Evolutionary conservation across 2,329 filamentous ascomycete species (phyloP).

Genomic region (Pseudogymnoascus sp.): DNA sequence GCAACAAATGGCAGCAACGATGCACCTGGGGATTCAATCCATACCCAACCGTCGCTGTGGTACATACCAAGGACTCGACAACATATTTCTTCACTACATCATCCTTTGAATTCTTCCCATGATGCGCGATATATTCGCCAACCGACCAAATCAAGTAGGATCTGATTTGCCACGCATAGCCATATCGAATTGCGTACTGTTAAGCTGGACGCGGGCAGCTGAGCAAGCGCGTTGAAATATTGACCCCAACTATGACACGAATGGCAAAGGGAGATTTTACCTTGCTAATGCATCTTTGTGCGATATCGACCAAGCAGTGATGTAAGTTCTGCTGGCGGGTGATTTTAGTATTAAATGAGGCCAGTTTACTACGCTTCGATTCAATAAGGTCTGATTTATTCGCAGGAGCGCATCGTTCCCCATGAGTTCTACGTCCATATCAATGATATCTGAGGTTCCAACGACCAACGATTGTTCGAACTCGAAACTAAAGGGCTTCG

Average conservation of each 20-base stretch:
- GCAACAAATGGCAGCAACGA: background rate
- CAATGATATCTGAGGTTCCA: too few relatives aligned
- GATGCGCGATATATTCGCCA: background rate
- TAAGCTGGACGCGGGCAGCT: background rate
- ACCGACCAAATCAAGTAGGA: background rate
- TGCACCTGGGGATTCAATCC: background rate
- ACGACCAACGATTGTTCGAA: background rate
- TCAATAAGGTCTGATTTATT: too few relatives aligned
- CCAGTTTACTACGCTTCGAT: too few relatives aligned
- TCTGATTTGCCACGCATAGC: background rate
- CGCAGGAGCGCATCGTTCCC: background rate
- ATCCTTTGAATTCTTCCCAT: background rate
- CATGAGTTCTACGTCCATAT: too few relatives aligned
- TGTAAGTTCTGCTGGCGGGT: too few relatives aligned
- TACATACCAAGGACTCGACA: background rate
- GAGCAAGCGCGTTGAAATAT: background rate
- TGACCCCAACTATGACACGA: background rate
- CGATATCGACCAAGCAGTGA: too few relatives aligned
- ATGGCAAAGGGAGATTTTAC: background rate
- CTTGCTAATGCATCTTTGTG: background rate
- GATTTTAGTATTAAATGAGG: too few relatives aligned
- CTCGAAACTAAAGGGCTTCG: background rate
- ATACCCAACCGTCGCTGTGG: background rate
- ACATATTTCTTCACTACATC: background rate
- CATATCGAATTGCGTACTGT: background rate